A percentile compares a stretch with the other conserved stretches of the same genome.
Conservation (phyloP, 2,329 filamentous ascomycete genomes). For the Amphichorda felina region DNA sequence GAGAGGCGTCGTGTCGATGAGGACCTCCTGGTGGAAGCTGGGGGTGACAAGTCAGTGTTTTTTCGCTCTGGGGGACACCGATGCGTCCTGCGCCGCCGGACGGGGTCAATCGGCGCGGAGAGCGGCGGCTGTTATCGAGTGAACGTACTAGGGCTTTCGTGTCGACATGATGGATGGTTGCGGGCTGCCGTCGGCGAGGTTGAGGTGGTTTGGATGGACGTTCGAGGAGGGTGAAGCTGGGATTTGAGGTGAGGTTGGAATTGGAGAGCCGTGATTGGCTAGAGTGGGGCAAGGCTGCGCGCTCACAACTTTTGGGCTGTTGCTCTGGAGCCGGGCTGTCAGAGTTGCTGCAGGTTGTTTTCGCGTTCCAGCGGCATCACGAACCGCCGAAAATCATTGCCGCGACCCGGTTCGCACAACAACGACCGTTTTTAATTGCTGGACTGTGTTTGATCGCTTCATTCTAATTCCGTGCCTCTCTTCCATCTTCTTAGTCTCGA, state of each 20-base stretch:
- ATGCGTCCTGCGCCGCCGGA: too few species aligned
- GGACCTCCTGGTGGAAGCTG: slow-evolving; percentile 89
- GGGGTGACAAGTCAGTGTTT: background rate
- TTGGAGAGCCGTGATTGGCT: slow-evolving; percentile 24
- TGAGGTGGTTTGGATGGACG: slow-evolving; percentile 1
- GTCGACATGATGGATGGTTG: slow-evolving; percentile 24
- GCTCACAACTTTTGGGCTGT: slow-evolving; percentile 4
- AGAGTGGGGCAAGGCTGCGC: slow-evolving; percentile 16
- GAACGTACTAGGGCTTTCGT: slow-evolving; percentile 29
- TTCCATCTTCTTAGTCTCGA: too few species aligned
- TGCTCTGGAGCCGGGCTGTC: slow-evolving; percentile 1
- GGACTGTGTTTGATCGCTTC: too few species aligned
- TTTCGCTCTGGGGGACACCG: background rate
- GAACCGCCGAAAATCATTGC: background rate
- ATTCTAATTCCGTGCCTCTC: too few species aligned
- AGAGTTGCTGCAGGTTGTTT: slow-evolving; percentile 12
- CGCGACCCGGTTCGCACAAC: slow-evolving; percentile 1
- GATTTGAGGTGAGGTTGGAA: slow-evolving; percentile 27
- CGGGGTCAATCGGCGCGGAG: background rate
- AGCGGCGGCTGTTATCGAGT: background rate
- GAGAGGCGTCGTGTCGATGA: slow-evolving; percentile 93
- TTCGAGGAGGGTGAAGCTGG: slow-evolving; percentile 6
- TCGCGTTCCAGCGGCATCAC: slow-evolving; percentile 6
- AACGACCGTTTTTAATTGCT: too few species aligned
- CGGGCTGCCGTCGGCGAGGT: slow-evolving; percentile 12